Evolutionary conservation across 2,329 filamentous ascomycete species (phyloP), one percentile per base, ranked within the genome.

Genomic region (Talaromyces sp.): DNA sequence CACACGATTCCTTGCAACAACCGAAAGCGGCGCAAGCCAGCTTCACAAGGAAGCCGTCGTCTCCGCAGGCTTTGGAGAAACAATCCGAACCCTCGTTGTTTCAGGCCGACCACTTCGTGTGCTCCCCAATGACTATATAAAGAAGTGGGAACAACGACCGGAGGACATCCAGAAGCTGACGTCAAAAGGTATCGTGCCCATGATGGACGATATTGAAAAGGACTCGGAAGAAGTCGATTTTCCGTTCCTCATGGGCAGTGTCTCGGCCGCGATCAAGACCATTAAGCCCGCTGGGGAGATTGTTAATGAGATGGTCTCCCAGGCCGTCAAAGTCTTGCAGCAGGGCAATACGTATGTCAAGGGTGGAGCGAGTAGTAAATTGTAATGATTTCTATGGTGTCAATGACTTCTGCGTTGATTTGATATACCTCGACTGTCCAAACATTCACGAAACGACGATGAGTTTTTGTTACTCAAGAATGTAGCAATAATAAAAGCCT

Each of bases 181-280:
- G 35, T 86, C 88, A 38, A 80, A 82, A 66, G 93, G 93, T 0
- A 77, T 96, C 31, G 88, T 96, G 63, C 93, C 93, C 0, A 80
- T 97, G 64, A 85, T 89, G 76, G 82, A 90, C 70, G 93, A 98
- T 71, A 80, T 96, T 69, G 90, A 96, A 55, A 82, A 91, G 58
- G 89, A 89, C 1, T 88, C 87, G 59, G 91, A 96, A 59, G 91
- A 96, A 46, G 80, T 96, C 13, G 93, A 97, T 70, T 80, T 89
- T 59, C 93, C 93, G 13, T 92, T 93, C 75, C 73, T 97, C 70
- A 97, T 97, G 93, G 93, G 93, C 1, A 91, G 96, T 78, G 93
- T 97, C 9, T 90, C 91, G 0, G 93, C 89, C 1, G 83, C 87
- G 1, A 90, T 97, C 60, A 75, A 79, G 35, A 86, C 88, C 66